Base-by-base conservation (phyloP, 768 basidiomycete genomes). In the Xerocomellus amylosporus region DNA sequence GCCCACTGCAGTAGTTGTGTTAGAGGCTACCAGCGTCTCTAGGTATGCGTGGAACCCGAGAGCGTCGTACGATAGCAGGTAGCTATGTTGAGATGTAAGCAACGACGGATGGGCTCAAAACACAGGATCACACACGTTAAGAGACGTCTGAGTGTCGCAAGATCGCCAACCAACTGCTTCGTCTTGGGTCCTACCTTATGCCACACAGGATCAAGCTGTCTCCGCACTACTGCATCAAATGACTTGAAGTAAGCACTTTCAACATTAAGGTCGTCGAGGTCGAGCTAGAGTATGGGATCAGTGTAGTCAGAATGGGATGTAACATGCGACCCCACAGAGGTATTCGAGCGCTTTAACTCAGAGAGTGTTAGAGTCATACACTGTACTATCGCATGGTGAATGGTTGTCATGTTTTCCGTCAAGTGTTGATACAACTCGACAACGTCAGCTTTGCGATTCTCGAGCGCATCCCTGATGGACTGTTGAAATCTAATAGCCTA, bases 141-240 rank as follows among this genome's bases (percentile, higher is more conserved):
- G 5, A 98, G 80, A 42, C 87, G 84, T 1, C 97, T 80, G 1
- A 99, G 78, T 2, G 86, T 88, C 0, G 88, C 85, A 17, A 99
- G 81, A 67, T 98, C 96, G 47, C 78, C 82, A 9, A 98, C 93
- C 12, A 98, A 82, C 56, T 94, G 91, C 62, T 91, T 93, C 5
- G 95, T 98, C 56, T 83, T 87, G 1, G 91, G 86, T 0, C 93
- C 93, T 26, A 96, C 95, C 72, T 93, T 92, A 71, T 98, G 94
- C 96, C 97, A 98, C 8, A 97, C 88, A 0, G 93, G 80, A 69
- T 97, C 93, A 8, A 98, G 81, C 64, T 95, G 93, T 31, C 84
- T 82, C 4, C 95, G 84, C 3, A 98, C 93, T 46, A 96, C 79
- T 19, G 81, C 74, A 64, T 98, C 95, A 64, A 98, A 99, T 1